Base-by-base conservation (phyloP, 305 asterid species). In the Fraxinus dipetala region DNA sequence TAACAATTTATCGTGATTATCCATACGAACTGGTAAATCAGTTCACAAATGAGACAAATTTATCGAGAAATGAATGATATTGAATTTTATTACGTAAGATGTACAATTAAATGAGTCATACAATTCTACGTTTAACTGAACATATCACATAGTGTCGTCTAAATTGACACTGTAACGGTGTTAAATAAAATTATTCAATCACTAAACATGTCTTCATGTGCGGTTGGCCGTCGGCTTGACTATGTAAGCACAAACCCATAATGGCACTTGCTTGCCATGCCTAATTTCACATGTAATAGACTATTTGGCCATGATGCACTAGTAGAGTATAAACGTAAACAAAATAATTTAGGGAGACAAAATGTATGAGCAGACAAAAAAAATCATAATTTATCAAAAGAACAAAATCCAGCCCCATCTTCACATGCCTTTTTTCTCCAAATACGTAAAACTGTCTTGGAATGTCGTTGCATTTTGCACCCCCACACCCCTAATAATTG, bases 191-290 rank as follows among this genome's bases (percentile, higher is more conserved):
- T 48, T 48, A 48, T 48, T 48, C 5, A 48, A 14, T 13, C 20
- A 0, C 72, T 61, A 24, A 63, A 24, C n/a, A 63, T 2, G 72
- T 63, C 32, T 67, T 30, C 31, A 28, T 28, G 35, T 30, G 26
- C 70, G 61, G n/a, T 76, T 72, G 87, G 87, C 82, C n/a, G 5
- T 3, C 84, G 86, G 72, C 85, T 61, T 77, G 84, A 65, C 84
- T 86, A 76, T 84, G 82, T 82, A 74, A 75, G 5, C 22, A 75
- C 22, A 35, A 2, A 30, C 40, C 83, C 83, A 84, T 84, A 51
- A 84, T 82, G 43, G 74, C 80, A 74, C 45, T 84, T 87, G 87
- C 85, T 74, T 84, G 31, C 85, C 86, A 77, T 84, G 86, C 87
- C 85, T 79, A 84, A 84, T 45, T 0, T 51, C 76, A 61, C 78